Conservation (phyloP, 2,329 filamentous ascomycete genomes). For the Madurella mycetomatis region DNA sequence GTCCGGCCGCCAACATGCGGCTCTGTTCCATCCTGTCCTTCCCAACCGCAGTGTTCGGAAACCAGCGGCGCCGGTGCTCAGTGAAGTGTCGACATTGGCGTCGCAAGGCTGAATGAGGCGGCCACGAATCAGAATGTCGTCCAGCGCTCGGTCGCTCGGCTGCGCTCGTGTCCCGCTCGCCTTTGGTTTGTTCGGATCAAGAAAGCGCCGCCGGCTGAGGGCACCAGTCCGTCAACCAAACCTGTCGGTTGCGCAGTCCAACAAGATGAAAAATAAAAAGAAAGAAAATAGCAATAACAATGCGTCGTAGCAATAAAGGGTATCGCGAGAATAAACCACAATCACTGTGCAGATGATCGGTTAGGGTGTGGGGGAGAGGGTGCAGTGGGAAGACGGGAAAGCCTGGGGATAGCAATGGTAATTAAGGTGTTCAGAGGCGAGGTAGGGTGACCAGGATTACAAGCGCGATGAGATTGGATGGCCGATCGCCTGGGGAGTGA, state of each 20-base stretch:
- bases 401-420: not conserved
- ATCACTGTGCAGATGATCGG: no score
- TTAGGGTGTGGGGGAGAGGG: no score
- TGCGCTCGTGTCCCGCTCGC: not conserved
- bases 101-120: not conserved
- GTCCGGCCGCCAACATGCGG: slow-evolving; percentile 41
- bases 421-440: not conserved
- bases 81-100: slow-evolving; percentile 18
- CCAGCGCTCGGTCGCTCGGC: not conserved
- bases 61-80: slow-evolving; percentile 16
- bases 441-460: not conserved
- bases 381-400: not conserved
- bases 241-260: no score
- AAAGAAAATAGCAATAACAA: no score
- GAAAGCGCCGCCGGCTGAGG: no score
- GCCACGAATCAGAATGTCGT: not conserved
- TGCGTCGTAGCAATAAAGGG: no score
- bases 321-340: no score
- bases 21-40: slow-evolving; percentile 37
- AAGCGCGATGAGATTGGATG: not conserved
- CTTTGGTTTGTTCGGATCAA: not conserved
- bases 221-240: no score
- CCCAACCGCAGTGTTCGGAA: not conserved
- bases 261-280: no score
- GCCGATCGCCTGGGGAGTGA: not conserved